phyloP scores from a whole-genome alignment of 2,329 filamentous ascomycete genomes.

The Samsoniella hepiali region DNA sequence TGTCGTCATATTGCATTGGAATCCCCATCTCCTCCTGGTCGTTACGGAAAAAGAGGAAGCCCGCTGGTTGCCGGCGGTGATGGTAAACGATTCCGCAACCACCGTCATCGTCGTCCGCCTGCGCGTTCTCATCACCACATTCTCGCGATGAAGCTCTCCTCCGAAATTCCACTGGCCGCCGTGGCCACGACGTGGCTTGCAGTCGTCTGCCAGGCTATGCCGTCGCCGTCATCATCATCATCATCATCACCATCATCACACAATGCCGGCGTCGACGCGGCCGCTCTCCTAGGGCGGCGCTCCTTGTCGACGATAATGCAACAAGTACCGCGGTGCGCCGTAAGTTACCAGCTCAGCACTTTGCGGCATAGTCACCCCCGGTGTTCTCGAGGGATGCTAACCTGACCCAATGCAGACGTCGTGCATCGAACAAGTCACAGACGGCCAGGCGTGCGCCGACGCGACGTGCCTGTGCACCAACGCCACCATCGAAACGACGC shows the following conservation, averaged over 20 bases:
- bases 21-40: background rate
- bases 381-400: background rate
- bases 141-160: background rate
- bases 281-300: background rate
- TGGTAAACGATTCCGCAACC: background rate
- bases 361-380: background rate
- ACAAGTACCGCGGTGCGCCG: slow-evolving; percentile 4
- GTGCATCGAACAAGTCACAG: background rate
- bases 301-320: background rate
- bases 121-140: background rate
- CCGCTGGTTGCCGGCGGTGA: background rate
- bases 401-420: background rate
- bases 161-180: background rate
- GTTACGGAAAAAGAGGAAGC: background rate
- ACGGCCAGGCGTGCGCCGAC: background rate
- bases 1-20: background rate
- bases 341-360: background rate
- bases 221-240: background rate
- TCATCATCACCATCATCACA: background rate
- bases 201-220: background rate
- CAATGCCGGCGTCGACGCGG: background rate
- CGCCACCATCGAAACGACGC: no score
- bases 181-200: background rate
- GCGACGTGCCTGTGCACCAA: background rate
- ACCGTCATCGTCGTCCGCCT: background rate